These are phyloP conservation scores for Penicillium sp. DNA, from an alignment of 2,329 filamentous ascomycete genomes.

Conservation along the genomic window DNA sequence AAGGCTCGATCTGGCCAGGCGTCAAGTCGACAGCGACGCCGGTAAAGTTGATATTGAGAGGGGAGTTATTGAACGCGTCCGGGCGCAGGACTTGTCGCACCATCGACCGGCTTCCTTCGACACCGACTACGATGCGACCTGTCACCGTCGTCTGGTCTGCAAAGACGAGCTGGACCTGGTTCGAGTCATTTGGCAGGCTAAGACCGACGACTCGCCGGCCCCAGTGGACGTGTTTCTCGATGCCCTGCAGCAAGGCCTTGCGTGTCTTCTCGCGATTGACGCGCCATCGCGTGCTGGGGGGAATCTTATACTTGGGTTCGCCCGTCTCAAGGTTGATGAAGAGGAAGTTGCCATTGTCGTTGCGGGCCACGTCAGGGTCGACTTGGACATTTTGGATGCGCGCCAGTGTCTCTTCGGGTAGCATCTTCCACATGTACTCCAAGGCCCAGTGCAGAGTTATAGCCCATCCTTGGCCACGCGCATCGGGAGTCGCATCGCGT, in stretches of 20 bases:
- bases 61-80: slow-evolving; percentile 21
- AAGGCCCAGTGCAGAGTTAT: slow-evolving; percentile 31
- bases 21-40: slow-evolving; percentile 42
- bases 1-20: slow-evolving; percentile 57
- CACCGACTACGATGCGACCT: slow-evolving; percentile 21
- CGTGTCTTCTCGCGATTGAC: slow-evolving; percentile 30
- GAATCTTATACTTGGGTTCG: slow-evolving; percentile 32
- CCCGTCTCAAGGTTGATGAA: slow-evolving; percentile 34
- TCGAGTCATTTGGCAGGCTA: not conserved
- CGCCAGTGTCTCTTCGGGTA: slow-evolving; percentile 17
- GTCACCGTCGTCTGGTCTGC: slow-evolving; percentile 9
- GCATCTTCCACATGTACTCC: slow-evolving; percentile 23
- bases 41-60: slow-evolving; percentile 25
- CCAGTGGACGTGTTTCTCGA: slow-evolving; percentile 27
- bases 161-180: slow-evolving; percentile 9
- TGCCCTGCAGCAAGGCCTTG: slow-evolving; percentile 18
- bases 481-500: slow-evolving; percentile 27
- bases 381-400: slow-evolving; percentile 26
- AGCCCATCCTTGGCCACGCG: slow-evolving; percentile 31
- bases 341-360: slow-evolving; percentile 29
- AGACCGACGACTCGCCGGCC: slow-evolving; percentile 16
- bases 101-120: slow-evolving; percentile 26
- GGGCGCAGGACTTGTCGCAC: slow-evolving; percentile 27
- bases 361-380: slow-evolving; percentile 23
- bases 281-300: slow-evolving; percentile 30